These are phyloP conservation scores for Anisodus acutangulus DNA, from an alignment of 257 asterid species.

Conservation along the genomic window DNA sequence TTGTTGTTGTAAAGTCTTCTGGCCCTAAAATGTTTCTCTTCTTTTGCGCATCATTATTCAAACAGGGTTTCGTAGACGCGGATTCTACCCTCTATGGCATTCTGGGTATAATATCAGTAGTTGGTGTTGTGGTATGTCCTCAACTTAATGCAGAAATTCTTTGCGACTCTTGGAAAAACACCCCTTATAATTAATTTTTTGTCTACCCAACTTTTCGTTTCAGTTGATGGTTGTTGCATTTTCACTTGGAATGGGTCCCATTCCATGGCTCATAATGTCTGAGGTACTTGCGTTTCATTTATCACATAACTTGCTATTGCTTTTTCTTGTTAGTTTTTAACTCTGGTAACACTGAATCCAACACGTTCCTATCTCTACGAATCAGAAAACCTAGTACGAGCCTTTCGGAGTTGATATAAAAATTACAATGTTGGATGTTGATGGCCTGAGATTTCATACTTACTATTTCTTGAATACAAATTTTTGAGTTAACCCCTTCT, in stretches of 20 bases:
- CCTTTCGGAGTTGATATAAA: not conserved
- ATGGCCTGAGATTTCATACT: not conserved
- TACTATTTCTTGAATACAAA: not conserved
- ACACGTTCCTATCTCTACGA: not conserved
- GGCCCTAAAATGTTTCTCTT: not conserved
- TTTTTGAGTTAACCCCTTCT: not conserved
- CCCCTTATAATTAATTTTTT: not conserved
- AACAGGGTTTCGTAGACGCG: conserved; percentile 53
- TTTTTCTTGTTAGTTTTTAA: not conserved
- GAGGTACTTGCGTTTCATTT: conserved; percentile 58
- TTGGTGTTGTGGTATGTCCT: conserved; percentile 62
- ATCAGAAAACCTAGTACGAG: not conserved
- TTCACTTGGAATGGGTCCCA: conserved; percentile 96
- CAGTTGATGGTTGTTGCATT: conserved; percentile 72
- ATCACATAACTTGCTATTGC: not conserved
- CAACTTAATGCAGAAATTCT: not conserved
- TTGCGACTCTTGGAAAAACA: not conserved
- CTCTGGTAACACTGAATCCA: not conserved
- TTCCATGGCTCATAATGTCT: conserved; percentile 97
- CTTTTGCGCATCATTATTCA: not conserved
- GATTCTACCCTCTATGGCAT: conserved; percentile 56
- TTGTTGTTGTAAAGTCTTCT: too few relatives aligned
- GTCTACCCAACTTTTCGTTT: conserved; percentile 32
- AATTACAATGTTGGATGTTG: not conserved
- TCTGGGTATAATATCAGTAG: conserved; percentile 70